Percentiles rank a stretch among this genome's conserved stretches.
These are phyloP conservation scores for Naganishia vishniacii DNA, from an alignment of 768 basidiomycete species.

Conservation along the genomic window DNA sequence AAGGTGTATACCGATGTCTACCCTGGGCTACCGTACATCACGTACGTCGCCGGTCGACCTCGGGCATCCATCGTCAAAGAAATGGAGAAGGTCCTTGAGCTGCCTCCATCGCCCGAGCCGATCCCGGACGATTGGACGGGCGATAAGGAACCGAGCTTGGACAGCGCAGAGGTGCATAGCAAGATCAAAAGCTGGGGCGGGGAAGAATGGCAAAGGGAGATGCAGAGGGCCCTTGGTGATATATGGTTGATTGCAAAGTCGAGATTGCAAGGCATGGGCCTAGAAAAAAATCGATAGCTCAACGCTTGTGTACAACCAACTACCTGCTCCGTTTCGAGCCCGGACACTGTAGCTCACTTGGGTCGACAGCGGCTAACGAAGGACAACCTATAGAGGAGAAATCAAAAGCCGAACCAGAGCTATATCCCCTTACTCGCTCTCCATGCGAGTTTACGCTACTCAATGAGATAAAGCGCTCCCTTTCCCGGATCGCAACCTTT, in stretches of 20 bases:
- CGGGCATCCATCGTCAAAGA: slow-evolving; percentile 67
- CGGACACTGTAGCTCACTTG: too few relatives aligned
- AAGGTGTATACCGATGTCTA: slow-evolving; percentile 67
- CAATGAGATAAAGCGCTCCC: too few relatives aligned
- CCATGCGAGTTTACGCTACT: too few relatives aligned
- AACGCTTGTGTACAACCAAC: too few relatives aligned
- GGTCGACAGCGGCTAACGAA: not conserved
- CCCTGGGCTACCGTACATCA: slow-evolving; percentile 76
- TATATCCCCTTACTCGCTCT: not conserved
- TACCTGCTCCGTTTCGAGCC: too few relatives aligned
- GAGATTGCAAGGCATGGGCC: slow-evolving; percentile 13
- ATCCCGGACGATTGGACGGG: slow-evolving; percentile 29
- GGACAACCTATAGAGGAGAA: not conserved
- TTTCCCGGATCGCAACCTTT: not conserved
- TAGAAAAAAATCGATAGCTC: not conserved
- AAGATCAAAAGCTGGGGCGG: slow-evolving; percentile 32
- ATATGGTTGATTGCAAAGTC: slow-evolving; percentile 68
- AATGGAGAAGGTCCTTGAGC: slow-evolving; percentile 64
- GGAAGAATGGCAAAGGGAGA: slow-evolving; percentile 61
- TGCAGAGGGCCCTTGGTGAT: slow-evolving; percentile 66
- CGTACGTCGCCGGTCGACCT: slow-evolving; percentile 81
- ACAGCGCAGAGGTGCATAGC: slow-evolving; percentile 23
- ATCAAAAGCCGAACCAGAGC: not conserved
- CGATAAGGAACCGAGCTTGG: slow-evolving; percentile 49
- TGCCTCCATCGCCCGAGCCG: slow-evolving; percentile 29